Conservation (phyloP, 345 rosid genomes). For the Eucalyptus pumila region DNA sequence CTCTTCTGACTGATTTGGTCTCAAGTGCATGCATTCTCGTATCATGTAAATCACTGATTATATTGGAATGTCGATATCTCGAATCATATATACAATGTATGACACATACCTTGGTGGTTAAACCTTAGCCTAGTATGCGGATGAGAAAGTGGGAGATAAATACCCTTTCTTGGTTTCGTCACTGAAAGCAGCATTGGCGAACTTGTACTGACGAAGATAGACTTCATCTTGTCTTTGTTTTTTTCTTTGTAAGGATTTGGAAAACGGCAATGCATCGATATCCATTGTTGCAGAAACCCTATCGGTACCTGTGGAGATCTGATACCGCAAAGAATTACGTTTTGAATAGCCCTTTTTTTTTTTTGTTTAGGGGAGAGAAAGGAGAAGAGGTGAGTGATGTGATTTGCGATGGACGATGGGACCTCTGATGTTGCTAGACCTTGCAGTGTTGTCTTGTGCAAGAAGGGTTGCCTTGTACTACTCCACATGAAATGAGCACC, state of each 20-base stretch:
- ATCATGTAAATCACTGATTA: not conserved
- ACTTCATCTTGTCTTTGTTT: not conserved
- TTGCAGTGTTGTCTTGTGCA: conserved; percentile 1
- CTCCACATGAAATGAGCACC: not conserved
- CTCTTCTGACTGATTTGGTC: not conserved
- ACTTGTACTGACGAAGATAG: not conserved
- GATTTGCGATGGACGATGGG: conserved; percentile 8
- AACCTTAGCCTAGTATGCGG: not conserved
- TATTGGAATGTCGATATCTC: not conserved
- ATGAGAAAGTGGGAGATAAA: not conserved
- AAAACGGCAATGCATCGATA: not conserved
- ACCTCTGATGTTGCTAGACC: conserved; percentile 3
- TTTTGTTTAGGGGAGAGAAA: not conserved
- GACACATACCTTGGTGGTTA: not conserved
- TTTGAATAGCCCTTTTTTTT: not conserved
- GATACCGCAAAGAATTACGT: not conserved
- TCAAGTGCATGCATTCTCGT: not conserved
- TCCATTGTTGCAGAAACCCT: not conserved
- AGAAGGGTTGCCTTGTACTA: not conserved
- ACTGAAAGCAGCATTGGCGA: not conserved
- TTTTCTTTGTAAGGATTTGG: not conserved
- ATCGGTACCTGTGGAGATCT: not conserved
- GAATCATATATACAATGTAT: not conserved
- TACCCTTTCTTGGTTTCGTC: not conserved
- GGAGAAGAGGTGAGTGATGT: not conserved